These are phyloP conservation scores for Clarireedia paspali DNA, from an alignment of 2,329 filamentous ascomycete genomes.

Conservation along the genomic window DNA sequence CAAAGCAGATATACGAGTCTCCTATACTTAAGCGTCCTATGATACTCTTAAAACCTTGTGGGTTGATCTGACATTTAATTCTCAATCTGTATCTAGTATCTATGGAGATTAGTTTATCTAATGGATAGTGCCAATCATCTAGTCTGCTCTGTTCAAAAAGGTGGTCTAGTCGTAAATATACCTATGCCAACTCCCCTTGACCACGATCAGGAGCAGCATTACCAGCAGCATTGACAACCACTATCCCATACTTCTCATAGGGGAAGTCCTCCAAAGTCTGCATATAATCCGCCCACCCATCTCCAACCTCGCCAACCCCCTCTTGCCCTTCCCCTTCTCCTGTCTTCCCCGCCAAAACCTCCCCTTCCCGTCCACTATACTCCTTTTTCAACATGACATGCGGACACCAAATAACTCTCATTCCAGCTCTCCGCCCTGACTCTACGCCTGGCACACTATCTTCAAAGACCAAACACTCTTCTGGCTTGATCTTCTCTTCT, in stretches of 20 bases:
- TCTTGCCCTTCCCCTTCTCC: conserved; percentile 42
- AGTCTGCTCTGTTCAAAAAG: too few relatives aligned
- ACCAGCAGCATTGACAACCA: conserved; percentile 11
- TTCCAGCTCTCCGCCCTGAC: conserved; percentile 80
- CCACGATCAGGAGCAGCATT: too few relatives aligned
- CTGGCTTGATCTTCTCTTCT: conserved; percentile 60
- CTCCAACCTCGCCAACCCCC: conserved; percentile 52
- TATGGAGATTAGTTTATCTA: too few relatives aligned
- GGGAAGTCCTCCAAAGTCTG: conserved; percentile 46
- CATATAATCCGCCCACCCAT: conserved; percentile 54
- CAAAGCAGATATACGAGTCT: too few relatives aligned
- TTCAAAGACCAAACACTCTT: conserved; percentile 94
- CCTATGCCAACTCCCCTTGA: too few relatives aligned
- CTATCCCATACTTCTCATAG: conserved; percentile 51
- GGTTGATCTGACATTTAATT: too few relatives aligned
- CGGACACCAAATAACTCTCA: conserved; percentile 91
- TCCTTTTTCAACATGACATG: conserved; percentile 71
- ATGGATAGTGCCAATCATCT: too few relatives aligned
- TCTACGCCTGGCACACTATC: conserved; percentile 92
- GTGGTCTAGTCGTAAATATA: too few relatives aligned
- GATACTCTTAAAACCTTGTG: too few relatives aligned
- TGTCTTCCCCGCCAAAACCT: conserved; percentile 73
- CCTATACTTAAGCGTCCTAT: too few relatives aligned
- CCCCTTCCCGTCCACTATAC: conserved; percentile 66
- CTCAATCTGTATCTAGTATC: too few relatives aligned